Conservation (phyloP, 106 monocot genomes). For the Dendrobium catenatum region DNA sequence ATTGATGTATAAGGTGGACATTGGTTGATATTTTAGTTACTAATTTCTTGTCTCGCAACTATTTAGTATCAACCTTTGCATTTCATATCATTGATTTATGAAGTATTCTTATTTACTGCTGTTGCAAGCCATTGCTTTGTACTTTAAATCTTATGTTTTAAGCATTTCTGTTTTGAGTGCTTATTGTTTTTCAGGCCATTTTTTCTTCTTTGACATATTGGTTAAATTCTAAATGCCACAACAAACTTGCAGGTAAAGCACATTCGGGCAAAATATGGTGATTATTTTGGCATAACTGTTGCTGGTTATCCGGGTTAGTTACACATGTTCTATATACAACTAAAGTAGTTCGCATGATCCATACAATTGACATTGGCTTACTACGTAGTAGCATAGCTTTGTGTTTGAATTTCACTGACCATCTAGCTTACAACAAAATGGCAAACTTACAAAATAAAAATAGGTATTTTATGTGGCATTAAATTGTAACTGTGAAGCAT, state of each 20-base stretch:
- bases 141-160: background rate
- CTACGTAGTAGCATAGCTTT: background rate
- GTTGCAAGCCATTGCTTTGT: background rate
- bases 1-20: background rate
- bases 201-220: background rate
- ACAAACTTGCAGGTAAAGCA: slow-evolving; percentile 55
- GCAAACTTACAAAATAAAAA: background rate
- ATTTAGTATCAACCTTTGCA: slow-evolving; percentile 1
- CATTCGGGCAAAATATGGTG: slow-evolving; percentile 71
- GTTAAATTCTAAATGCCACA: background rate
- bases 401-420: background rate
- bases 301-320: slow-evolving; percentile 86
- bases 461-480: background rate
- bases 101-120: background rate
- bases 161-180: background rate
- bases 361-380: background rate
- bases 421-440: background rate
- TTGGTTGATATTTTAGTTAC: background rate
- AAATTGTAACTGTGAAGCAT: background rate
- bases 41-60: background rate
- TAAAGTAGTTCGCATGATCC: background rate
- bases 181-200: background rate
- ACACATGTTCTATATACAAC: background rate
- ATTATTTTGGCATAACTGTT: slow-evolving; percentile 90
- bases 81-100: background rate